Base-by-base conservation (phyloP, 768 basidiomycete genomes). In the Calocybe indica region DNA sequence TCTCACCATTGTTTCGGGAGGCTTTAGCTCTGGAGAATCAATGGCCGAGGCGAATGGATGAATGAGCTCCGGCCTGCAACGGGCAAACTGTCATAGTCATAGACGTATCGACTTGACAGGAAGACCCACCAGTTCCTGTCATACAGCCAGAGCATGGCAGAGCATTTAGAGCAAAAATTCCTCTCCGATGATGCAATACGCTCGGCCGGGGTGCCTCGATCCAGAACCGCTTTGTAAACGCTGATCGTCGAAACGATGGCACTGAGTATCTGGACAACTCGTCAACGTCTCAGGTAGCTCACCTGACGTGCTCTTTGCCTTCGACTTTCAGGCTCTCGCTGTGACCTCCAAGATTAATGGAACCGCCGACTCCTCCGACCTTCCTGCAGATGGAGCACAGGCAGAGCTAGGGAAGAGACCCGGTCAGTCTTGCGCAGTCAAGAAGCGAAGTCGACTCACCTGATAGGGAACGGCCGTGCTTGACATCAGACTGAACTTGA, bases 361-460 rank as follows among this genome's bases (percentile, higher is more conserved):
- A 78, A 0, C 83, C 83, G 9, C 82, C 80, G 0, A 65, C 65
- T 10, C 83, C 83, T 35, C 82, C 82, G 7, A 83, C 80, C 60
- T 85, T 85, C 48, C 83, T 77, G 56, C 83, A 85, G 51, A 85
- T 83, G 32, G 81, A 83, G 58, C 83, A 85, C 5, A 78, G 45
- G 54, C 83, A 85, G 31, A 85, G 58, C 78, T 82, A 22, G 22
- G 4, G 1, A 22, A 22, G 50, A 22, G 3, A 13, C 33, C 15
- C 7, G 32, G 39, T 40, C 35, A 37, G 9, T 29, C 6, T 4
- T 5, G 14, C 34, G 36, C 28, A 3, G 32, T 8, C 28, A n/a
- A 41, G 31, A 34, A 28, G 15, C 8, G 5, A 9, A 36, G 3
- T 10, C 32, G 31, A 51, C 65, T 29, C 46, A 80, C 82, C 67